Percentiles rank a stretch among this genome's conserved stretches.
Evolutionary conservation across 176 grass and related monocot genomes (phyloP).

Genomic region (Calamus simplicifolius): DNA sequence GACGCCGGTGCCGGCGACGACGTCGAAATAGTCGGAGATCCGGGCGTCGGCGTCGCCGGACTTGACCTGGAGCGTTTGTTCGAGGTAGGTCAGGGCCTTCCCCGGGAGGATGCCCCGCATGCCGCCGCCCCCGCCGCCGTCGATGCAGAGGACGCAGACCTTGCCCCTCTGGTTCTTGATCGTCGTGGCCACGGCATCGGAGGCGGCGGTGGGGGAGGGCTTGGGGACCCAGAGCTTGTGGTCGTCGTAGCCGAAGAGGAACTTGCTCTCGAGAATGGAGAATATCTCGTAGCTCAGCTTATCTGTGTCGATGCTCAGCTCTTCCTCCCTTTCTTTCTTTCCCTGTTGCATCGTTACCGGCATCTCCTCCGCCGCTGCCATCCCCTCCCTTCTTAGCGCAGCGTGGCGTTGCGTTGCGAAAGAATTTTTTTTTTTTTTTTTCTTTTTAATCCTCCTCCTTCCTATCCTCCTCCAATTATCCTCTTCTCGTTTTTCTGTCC

Average conservation of each 20-base stretch:
- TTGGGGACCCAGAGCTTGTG: conserved; percentile 23
- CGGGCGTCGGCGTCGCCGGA: conserved; percentile 58
- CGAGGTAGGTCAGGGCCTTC: conserved; percentile 74
- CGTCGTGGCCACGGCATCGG: background rate
- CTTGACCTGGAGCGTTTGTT: conserved; percentile 55
- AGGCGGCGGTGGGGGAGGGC: too few species aligned
- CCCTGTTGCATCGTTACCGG: too few species aligned
- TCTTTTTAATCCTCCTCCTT: too few species aligned
- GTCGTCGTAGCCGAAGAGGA: too few species aligned
- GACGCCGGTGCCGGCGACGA: conserved; percentile 67
- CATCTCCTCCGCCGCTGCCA: too few species aligned
- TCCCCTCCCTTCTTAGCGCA: too few species aligned
- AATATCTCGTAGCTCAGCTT: conserved; percentile 99
- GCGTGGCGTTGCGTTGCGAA: too few species aligned
- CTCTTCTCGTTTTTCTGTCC: too few species aligned
- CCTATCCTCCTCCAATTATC: too few species aligned
- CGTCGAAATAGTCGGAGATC: conserved; percentile 91
- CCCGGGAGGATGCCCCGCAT: conserved; percentile 53
- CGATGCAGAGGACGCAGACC: conserved; percentile 78
- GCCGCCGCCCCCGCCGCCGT: conserved; percentile 62
- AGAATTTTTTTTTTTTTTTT: too few species aligned
- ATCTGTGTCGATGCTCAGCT: conserved; percentile 47
- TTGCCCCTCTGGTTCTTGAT: conserved; percentile 58
- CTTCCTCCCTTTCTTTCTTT: conserved; percentile 21
- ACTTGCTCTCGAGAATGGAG: conserved; percentile 99